Evolutionary conservation across 2,329 filamentous ascomycete species (phyloP), one percentile per base, ranked within the genome.

Genomic region (Hymenoscyphus fructigenus): DNA sequence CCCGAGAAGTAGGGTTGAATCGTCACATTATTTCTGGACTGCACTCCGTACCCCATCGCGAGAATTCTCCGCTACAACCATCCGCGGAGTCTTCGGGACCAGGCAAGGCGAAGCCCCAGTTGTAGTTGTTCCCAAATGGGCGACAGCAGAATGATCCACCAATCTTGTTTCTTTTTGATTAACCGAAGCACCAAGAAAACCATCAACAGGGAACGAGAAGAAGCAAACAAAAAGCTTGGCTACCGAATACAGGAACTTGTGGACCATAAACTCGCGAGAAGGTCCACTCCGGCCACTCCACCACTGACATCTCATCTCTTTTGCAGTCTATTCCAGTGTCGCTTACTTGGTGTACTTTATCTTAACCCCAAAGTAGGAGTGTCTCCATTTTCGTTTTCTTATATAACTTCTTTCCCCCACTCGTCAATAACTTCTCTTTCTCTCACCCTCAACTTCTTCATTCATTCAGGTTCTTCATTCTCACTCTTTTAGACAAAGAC

Each of bases 401-500:
- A 29, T n/a, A 7, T 32, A 57, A 29, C 29, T 20, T 23, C 55
- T 34, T 5, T 36, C 28, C 9, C 12, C 34, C 5, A 12, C 34
- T 36, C 55, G 29, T 36, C 28, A 14, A 36, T 34, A 57, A 34
- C 9, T 57, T n/a, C n/a, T 36, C 23, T 20, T n/a, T 47, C 2
- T 7, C 29, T 20, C 23, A 10, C 29, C 29, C 28, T 5, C 55
- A 23, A n/a, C 55, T 36, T 7, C n/a, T 36, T 36, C 55, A 47
- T 20, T 47, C 44, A 20, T 34, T 57, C 29, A n/a, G 28, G 14
- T 34, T 34, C 32, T 38, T 59, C 58, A 26, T 28, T 50, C 26
- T 6, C 58, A 60, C 41, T 44, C 38, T 44, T 44, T 44, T 44
- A 5, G 36, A 60, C 29, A 60, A 60, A 44, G 41, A 47, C 23